Evolutionary conservation across 352 stramenopile genomes (phyloP).

Genomic region (Globisporangium heterothallicum): DNA sequence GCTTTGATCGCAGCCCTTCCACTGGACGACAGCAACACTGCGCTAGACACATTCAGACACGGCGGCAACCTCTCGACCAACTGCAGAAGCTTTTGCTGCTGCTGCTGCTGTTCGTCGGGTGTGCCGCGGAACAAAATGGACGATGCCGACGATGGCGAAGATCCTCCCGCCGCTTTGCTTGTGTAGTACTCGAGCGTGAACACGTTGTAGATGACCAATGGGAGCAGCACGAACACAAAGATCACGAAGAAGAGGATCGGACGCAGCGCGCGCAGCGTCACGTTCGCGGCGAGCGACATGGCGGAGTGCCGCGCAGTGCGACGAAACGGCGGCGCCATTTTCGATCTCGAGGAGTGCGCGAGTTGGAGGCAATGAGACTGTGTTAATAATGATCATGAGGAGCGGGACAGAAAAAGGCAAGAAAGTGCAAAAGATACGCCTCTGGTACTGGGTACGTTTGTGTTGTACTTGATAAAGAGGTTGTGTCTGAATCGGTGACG

Average conservation of each 20-base stretch:
- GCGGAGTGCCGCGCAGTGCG: not conserved
- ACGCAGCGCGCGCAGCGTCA: slow-evolving; percentile 8
- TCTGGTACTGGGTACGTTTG: too few relatives aligned
- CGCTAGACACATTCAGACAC: slow-evolving; percentile 22
- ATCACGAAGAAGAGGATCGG: slow-evolving; percentile 23
- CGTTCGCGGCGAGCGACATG: slow-evolving; percentile 4
- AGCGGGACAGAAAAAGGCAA: too few relatives aligned
- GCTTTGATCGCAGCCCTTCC: not conserved
- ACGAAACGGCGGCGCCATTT: slow-evolving; percentile 3
- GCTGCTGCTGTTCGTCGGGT: not conserved
- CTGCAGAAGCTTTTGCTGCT: not conserved
- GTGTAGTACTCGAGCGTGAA: slow-evolving; percentile 22
- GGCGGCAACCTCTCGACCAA: not conserved
- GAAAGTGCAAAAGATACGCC: too few relatives aligned
- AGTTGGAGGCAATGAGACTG: too few relatives aligned
- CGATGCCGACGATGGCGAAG: too few relatives aligned
- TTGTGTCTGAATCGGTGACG: too few relatives aligned
- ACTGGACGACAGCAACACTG: slow-evolving; percentile 12
- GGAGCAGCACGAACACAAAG: slow-evolving; percentile 24
- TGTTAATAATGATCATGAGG: too few relatives aligned
- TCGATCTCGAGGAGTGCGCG: not conserved
- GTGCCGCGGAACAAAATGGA: slow-evolving; percentile 3
- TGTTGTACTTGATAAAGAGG: too few relatives aligned
- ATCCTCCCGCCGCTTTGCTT: not conserved
- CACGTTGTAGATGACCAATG: slow-evolving; percentile 28